Evolutionary conservation across 2,329 filamentous ascomycete genomes (phyloP), one percentile per base, ranked within the genome.

Genomic region (Moelleriella libera): DNA sequence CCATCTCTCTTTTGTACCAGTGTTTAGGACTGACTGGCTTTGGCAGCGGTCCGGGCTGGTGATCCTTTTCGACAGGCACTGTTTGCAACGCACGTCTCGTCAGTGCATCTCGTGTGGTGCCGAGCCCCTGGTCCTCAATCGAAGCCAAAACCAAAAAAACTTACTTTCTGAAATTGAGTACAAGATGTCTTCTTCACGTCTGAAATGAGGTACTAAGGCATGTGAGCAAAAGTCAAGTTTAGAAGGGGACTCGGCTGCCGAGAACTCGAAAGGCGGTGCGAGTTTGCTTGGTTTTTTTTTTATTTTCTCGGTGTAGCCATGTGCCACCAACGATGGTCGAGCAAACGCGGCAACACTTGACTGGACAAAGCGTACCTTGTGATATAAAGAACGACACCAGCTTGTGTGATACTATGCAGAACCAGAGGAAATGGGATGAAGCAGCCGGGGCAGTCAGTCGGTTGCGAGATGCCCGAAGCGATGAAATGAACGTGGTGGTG

Each of bases 21-120:
- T 8, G 10, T 30, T 14, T 28, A n/a, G 31, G 45, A 31, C 44
- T 32, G 28, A 31, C 29, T 40, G 44, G 12, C 32, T 8, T 30
- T 14, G 45, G 14, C 41, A 49, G 11, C 30, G 44, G 40, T 41
- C 14, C 14, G 11, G 41, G 45, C 28, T 42, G 34, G 30, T 32
- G 14, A 34, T 34, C 37, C 30, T 45, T 45, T 14, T 6, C 9
- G 11, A 46, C 43, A 32, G 37, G 41, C 48, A 49, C 48, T 49
- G 43, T 49, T 44, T 30, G n/a, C 43, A 7, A 21, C 21, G 21
- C 21, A 21, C 21, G 10, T 28, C 41, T 41, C 40, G 12, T 37
- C 34, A 37, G 34, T 37, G 12, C 8, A 8, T 37, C 12, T 5
- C 34, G 21, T 21, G 21, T 21, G 21, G 21, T 21, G 21, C 21